Percentiles rank a stretch among this genome's conserved stretches.
Evolutionary conservation across 352 stramenopile genomes (phyloP).

Genomic region (Pythium rhizo-oryzae): DNA sequence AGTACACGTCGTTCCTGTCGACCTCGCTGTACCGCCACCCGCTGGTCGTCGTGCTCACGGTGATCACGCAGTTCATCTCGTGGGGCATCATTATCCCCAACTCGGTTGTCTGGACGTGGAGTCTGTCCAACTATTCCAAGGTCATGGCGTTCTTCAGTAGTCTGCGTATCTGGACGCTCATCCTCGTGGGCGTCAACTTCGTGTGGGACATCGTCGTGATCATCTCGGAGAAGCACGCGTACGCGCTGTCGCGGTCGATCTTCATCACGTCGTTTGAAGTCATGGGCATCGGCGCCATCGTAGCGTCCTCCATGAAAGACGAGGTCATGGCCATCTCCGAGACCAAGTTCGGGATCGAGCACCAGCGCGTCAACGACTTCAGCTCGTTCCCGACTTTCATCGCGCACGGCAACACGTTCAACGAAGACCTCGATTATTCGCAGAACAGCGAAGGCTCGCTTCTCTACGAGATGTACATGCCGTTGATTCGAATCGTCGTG

Average conservation of each 20-base stretch:
- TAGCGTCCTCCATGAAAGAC: not conserved
- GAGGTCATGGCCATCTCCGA: not conserved
- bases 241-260: constrained; percentile 9
- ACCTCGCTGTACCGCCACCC: constrained; percentile 32
- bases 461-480: constrained; percentile 27
- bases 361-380: constrained; percentile 2
- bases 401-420: not conserved
- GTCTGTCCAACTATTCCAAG: constrained; percentile 10
- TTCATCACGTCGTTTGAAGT: constrained; percentile 27
- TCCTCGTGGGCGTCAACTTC: constrained; percentile 22
- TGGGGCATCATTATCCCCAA: constrained; percentile 32
- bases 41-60: constrained; percentile 14
- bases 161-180: constrained; percentile 15
- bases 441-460: constrained; percentile 12
- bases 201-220: constrained; percentile 14
- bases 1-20: constrained; percentile 29
- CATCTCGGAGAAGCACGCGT: constrained; percentile 7
- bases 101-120: constrained; percentile 30
- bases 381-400: not conserved
- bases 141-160: constrained; percentile 13
- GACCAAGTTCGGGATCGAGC: constrained; percentile 5
- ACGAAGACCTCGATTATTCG: constrained; percentile 19
- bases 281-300: constrained; percentile 1
- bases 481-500: constrained; percentile 7
- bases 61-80: constrained; percentile 21